A percentile compares a stretch with the other conserved stretches of the same genome.
Evolutionary conservation across 2,329 filamentous ascomycete species (phyloP).

Genomic region (Malbranchea zuffiana): DNA sequence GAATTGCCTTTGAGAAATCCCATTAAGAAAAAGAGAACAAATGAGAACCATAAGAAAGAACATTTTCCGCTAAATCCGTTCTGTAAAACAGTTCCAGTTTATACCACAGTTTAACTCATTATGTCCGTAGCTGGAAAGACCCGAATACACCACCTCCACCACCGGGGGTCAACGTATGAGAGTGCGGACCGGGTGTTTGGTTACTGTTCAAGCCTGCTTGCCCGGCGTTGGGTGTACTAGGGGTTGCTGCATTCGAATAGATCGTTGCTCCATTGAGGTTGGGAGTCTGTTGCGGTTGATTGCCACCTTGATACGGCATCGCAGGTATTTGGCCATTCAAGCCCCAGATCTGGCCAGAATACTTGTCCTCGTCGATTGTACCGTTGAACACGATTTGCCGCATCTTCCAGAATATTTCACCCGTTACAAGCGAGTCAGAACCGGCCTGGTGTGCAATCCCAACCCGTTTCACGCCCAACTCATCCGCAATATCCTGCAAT

Average conservation of each 20-base stretch:
- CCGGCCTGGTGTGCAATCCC: constrained; percentile 86
- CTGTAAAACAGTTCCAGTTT: constrained; percentile 8
- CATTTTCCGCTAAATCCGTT: constrained; percentile 13
- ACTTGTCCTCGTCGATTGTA: constrained; percentile 63
- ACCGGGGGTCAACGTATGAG: constrained; percentile 69
- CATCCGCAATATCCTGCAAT: constrained; percentile 85
- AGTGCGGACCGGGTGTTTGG: constrained; percentile 36
- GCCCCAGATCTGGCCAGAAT: constrained; percentile 86
- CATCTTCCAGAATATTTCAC: constrained; percentile 90
- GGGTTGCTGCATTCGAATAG: constrained; percentile 40
- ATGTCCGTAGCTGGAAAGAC: constrained; percentile 42
- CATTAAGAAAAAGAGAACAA: no score
- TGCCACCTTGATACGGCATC: constrained; percentile 32
- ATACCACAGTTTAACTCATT: constrained; percentile 3
- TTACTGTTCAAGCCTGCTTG: constrained; percentile 38
- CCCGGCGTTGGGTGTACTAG: constrained; percentile 58
- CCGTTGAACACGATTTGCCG: constrained; percentile 78
- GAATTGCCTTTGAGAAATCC: no score
- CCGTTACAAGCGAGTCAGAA: constrained; percentile 85
- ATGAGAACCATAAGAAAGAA: constrained; percentile 12
- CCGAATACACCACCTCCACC: constrained; percentile 66
- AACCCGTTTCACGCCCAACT: constrained; percentile 78
- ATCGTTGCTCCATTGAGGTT: constrained; percentile 46
- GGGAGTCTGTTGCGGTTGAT: constrained; percentile 39
- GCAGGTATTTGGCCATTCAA: constrained; percentile 60